A percentile compares a stretch with the other conserved stretches of the same genome.
Conservation (phyloP, 1,284 basidiomycete genomes). For the Schizophyllum commune region DNA sequence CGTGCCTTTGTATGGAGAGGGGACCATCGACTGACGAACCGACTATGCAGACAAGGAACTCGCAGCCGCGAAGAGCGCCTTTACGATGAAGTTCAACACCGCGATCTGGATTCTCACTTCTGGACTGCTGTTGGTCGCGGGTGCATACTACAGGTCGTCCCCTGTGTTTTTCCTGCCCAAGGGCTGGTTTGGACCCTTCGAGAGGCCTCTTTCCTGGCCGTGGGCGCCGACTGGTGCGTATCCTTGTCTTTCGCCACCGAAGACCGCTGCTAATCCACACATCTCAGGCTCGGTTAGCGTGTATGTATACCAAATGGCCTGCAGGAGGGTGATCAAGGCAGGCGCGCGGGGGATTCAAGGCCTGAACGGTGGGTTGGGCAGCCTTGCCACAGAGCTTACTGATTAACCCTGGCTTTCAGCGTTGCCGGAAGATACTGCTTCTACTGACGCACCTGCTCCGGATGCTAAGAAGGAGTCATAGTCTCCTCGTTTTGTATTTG, state of each 20-base stretch:
- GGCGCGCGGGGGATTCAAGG: constrained; percentile 65
- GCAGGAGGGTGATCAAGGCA: constrained; percentile 67
- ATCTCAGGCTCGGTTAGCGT: constrained; percentile 76
- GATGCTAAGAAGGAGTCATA: not conserved
- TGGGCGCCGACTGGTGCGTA: constrained; percentile 68
- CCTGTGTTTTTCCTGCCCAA: constrained; percentile 89
- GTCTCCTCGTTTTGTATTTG: not conserved
- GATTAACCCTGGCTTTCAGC: not conserved
- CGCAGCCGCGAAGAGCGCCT: constrained; percentile 54
- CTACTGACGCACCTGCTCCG: not conserved
- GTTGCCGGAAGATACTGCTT: not conserved
- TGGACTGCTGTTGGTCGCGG: constrained; percentile 73
- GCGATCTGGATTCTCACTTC: constrained; percentile 78
- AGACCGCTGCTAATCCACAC: not conserved
- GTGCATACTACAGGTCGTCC: constrained; percentile 82
- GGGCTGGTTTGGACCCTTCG: constrained; percentile 80
- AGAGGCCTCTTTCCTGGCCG: constrained; percentile 78
- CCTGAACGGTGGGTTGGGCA: constrained; percentile 23
- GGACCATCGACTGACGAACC: constrained; percentile 1
- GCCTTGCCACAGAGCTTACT: too few species aligned
- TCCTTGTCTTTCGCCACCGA: not conserved
- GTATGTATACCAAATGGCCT: constrained; percentile 87
- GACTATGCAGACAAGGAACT: constrained; percentile 57
- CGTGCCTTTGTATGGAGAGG: constrained; percentile 25
- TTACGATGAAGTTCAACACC: constrained; percentile 68